Conservation (phyloP, 2,329 filamentous ascomycete genomes). For the Pleochaeta shiraiana region DNA sequence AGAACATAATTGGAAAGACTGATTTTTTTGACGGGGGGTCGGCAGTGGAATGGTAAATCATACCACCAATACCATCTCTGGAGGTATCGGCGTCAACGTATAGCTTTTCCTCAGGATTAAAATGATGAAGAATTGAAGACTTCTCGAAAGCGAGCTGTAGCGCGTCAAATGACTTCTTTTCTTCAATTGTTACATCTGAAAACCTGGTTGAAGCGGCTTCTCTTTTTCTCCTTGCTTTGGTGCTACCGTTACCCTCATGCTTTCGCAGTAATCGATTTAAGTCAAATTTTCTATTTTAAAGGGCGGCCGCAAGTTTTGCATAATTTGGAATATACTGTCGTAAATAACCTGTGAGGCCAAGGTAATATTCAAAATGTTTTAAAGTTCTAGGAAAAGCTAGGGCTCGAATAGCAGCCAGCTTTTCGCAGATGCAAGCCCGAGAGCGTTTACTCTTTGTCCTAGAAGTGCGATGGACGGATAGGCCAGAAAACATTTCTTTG, state of each 20-base stretch:
- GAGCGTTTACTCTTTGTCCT: not conserved
- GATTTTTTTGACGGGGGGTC: not conserved
- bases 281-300: not conserved
- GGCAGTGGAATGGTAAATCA: not conserved
- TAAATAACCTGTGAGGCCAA: not conserved
- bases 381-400: not conserved
- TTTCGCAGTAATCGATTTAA: not conserved
- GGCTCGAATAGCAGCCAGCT: not conserved
- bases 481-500: not conserved
- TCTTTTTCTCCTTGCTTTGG: too few species aligned
- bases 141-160: not conserved
- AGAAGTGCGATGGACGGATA: not conserved
- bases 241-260: not conserved
- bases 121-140: not conserved
- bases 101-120: not conserved
- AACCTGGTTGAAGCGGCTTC: not conserved
- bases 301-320: not conserved
- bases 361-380: constrained; percentile 1
- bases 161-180: not conserved
- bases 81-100: not conserved
- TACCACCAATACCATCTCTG: not conserved
- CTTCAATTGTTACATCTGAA: not conserved
- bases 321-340: not conserved
- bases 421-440: not conserved
- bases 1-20: not conserved